Evolutionary conservation across 2,329 filamentous ascomycete species (phyloP).

Genomic region (Herpotrichia juniperi): DNA sequence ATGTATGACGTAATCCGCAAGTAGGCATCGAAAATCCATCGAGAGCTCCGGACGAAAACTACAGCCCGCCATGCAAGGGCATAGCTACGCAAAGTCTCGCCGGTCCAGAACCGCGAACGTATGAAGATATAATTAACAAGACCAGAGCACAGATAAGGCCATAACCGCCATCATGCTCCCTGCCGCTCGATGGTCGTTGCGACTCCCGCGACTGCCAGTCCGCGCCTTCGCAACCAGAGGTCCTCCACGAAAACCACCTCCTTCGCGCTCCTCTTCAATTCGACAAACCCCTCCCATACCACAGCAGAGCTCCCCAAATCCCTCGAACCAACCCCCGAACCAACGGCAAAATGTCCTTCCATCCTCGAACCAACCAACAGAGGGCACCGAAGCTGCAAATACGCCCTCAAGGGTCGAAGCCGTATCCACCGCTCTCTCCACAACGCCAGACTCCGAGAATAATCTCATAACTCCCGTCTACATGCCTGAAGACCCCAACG

Average conservation of each 20-base stretch:
- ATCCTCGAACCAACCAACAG: too few species aligned
- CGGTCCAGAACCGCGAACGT: not conserved
- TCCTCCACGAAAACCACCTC: conserved; percentile 28
- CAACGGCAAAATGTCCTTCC: conserved; percentile 7
- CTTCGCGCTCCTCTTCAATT: too few species aligned
- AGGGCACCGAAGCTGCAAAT: conserved; percentile 7
- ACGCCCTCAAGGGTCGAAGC: conserved; percentile 47
- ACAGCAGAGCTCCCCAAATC: conserved; percentile 12
- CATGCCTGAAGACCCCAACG: conserved; percentile 66
- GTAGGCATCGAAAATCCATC: not conserved
- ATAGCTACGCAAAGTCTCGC: not conserved
- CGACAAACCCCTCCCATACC: conserved; percentile 23
- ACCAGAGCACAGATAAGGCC: not conserved
- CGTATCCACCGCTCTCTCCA: conserved; percentile 52
- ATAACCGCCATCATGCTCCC: conserved; percentile 29
- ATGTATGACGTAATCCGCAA: not conserved
- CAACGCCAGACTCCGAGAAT: conserved; percentile 49
- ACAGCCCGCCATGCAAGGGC: not conserved
- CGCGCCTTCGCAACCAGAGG: conserved; percentile 30
- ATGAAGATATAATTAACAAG: not conserved
- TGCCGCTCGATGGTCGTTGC: conserved; percentile 31
- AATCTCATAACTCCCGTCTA: conserved; percentile 65
- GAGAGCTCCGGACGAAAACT: not conserved
- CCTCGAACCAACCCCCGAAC: conserved; percentile 12
- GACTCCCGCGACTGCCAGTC: conserved; percentile 30